Conservation (phyloP, 1,284 basidiomycete species). For the Cystobasidium sp. region DNA sequence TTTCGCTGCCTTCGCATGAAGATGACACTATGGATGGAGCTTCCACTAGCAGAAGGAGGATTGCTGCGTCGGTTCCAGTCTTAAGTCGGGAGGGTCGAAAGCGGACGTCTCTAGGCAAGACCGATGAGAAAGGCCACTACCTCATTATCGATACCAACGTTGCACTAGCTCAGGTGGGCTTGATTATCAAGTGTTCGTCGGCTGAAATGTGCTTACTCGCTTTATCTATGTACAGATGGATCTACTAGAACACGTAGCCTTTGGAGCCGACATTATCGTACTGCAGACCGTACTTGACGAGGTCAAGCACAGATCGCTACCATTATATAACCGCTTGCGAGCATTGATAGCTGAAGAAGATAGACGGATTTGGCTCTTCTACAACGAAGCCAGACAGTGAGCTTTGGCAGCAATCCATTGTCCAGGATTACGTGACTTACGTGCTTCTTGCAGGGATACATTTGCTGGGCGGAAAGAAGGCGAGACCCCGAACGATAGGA, state of each 20-base stretch:
- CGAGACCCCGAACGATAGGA: slow-evolving; percentile 86
- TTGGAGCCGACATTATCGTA: slow-evolving; percentile 67
- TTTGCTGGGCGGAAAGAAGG: slow-evolving; percentile 71
- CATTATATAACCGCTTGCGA: slow-evolving; percentile 88
- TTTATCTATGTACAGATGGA: slow-evolving; percentile 74
- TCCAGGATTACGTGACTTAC: neutral
- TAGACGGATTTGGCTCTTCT: slow-evolving; percentile 72
- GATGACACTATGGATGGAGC: slow-evolving; percentile 55
- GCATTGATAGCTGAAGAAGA: slow-evolving; percentile 71
- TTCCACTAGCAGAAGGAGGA: slow-evolving; percentile 24
- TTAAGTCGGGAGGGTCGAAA: slow-evolving; percentile 61
- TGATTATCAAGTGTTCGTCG: slow-evolving; percentile 38
- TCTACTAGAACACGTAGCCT: slow-evolving; percentile 75
- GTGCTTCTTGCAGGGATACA: slow-evolving; percentile 66
- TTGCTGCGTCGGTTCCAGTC: slow-evolving; percentile 61
- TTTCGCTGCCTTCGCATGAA: slow-evolving; percentile 63
- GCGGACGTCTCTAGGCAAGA: slow-evolving; percentile 23
- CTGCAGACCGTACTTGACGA: slow-evolving; percentile 96
- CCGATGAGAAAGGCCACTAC: slow-evolving; percentile 64
- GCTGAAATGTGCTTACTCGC: neutral
- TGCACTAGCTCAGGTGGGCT: slow-evolving; percentile 80
- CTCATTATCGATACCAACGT: slow-evolving; percentile 95
- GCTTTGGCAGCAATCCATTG: slow-evolving; percentile 50
- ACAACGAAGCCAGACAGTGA: slow-evolving; percentile 85
- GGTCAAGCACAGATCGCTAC: slow-evolving; percentile 90